These are phyloP conservation scores for Naganishia vishniacii DNA, from an alignment of 768 basidiomycete species.

Conservation along the genomic window DNA sequence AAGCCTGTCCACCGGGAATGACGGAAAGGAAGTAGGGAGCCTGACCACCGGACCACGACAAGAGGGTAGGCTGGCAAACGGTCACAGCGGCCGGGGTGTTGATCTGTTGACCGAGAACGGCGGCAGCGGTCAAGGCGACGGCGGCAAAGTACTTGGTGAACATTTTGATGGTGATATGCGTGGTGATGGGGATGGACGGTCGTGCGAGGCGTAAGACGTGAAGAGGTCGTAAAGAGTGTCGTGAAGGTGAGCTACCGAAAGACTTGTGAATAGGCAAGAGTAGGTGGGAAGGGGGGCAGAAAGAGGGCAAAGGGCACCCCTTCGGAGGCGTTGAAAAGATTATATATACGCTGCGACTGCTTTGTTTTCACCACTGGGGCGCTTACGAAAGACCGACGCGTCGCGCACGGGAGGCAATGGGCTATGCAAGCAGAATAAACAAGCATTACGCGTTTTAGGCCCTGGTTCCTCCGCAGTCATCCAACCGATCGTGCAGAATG, in stretches of 20 bases:
- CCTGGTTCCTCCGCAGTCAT: background rate
- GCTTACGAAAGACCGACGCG: background rate
- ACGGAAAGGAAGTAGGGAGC: conserved; percentile 50
- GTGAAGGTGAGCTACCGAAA: background rate
- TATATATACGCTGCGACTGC: background rate
- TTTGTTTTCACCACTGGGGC: background rate
- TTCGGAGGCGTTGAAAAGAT: background rate
- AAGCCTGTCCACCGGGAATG: conserved; percentile 54
- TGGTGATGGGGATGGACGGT: background rate
- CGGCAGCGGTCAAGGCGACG: conserved; percentile 20
- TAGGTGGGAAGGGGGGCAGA: background rate
- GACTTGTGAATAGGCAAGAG: background rate
- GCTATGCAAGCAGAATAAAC: background rate
- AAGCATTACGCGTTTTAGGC: conserved; percentile 2
- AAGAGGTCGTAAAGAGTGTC: conserved; percentile 20
- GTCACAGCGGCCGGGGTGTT: conserved; percentile 45
- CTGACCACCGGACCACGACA: conserved; percentile 39
- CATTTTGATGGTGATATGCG: background rate
- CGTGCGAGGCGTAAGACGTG: conserved; percentile 8
- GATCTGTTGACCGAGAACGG: conserved; percentile 40
- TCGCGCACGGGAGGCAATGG: background rate
- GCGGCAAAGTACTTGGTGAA: conserved; percentile 23
- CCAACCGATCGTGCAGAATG: background rate
- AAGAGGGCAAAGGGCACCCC: conserved; percentile 4
- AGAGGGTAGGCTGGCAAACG: conserved; percentile 30